Base-by-base conservation (phyloP, 805 yeast species). In the Hagleromyces aurorensis region DNA sequence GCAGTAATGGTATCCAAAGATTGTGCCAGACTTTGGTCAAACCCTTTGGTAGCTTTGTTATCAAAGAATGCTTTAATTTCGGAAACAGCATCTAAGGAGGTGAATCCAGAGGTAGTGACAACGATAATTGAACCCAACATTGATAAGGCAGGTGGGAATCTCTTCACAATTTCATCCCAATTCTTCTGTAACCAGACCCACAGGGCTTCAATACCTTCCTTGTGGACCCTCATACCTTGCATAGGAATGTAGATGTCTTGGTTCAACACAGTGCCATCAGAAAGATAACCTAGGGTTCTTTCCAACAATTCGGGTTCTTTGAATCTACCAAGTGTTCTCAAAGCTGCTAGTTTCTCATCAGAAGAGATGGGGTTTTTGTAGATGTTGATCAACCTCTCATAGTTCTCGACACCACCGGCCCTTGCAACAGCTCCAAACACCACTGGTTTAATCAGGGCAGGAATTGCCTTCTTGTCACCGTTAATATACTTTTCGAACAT, bases 171-270 rank as follows among this genome's bases (percentile, higher is more conserved):
- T 25, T 63, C 68, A 34, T 74, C 85, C 89, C 93, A 89, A 57
- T 87, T 77, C 9, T 36, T 47, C 46, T 69, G 67, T 44, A 75
- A 50, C 94, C 95, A 89, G 11, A 48, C 32, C 84, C 87, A 87
- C 41, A 78, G 59, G 8, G 73, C 69, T 42, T 72, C 72, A 35
- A 79, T 64, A 62, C 95, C 94, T 23, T 62, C 65, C 30, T 61
- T 66, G 46, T 75, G 75, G 10, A 70, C 49, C 46, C 79, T 65
- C 63, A 84, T 62, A 23, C 91, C 87, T 37, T 63, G 71, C 73
- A 89, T 66, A 41, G 94, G 93, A 42, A 75, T 68, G 59, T 75
- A 75, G 32, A 79, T 69, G 54, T 83, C 94, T 63, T 83, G 93
- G 43, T 74, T 71, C 37, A 80, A 64, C 23, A 65, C 62, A 25